Evolutionary conservation across 345 rosid genomes (phyloP), one percentile per base, ranked within the genome.

Genomic region (Anastatica hierochuntica): DNA sequence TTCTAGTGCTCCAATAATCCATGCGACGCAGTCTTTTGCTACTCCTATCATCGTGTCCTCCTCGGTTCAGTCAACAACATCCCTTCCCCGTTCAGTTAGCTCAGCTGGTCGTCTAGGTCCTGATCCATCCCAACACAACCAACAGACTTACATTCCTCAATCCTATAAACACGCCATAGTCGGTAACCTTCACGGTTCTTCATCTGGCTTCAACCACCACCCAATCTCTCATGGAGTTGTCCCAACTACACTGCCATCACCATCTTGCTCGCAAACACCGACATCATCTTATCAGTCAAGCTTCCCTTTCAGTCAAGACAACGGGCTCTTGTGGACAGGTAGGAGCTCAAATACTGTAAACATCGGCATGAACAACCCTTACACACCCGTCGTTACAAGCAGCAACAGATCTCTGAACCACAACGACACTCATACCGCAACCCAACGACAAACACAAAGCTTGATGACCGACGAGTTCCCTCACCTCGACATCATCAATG

Each of bases 401-500:
- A 54, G 62, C 62, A 63, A 39, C 49, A 65, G 59, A 37, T 44
- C 61, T 23, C 37, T 52, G 29, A 60, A 39, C 59, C 49, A 58
- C 41, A 8, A 18, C 0, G 60, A 35, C 24, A 56, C 73, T 38
- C 63, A 80, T 46, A 79, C 76, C 3, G 76, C 89, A 26, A 21
- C n/a, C n/a, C 77, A 72, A 38, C 92, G 73, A n/a, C 56, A 55
- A 48, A 26, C 68, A 56, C 71, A 76, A 62, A 83, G 79, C 64
- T 70, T 63, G 13, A 52, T 70, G 14, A 77, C 73, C 1, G 96
- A 92, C 49, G 98, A 92, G 55, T 92, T 88, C 63, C 98, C 98
- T 1, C 98, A 92, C 67, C 82, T 92, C 0, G 98, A 92, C 63
- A 92, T 92, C 66, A 92, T 92, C 68, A 92, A 92, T 49, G 98